Evolutionary conservation across 148 eudicot species (phyloP).

Genomic region (Bassia scoparia): DNA sequence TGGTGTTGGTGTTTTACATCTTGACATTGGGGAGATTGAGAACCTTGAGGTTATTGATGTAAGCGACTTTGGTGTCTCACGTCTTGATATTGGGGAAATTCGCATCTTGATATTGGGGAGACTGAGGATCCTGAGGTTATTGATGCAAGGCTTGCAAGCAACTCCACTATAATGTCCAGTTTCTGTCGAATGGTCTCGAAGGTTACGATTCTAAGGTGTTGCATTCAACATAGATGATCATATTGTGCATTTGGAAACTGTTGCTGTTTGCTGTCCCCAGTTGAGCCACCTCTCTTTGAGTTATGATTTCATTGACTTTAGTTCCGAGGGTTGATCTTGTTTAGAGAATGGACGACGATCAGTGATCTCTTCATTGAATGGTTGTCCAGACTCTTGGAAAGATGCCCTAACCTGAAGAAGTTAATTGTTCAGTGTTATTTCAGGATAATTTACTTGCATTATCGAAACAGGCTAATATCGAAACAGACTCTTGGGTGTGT

Average conservation of each 20-base stretch:
- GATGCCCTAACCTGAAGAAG: conserved; percentile 74
- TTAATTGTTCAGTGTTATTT: conserved; percentile 67
- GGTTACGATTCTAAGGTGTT: conserved; percentile 74
- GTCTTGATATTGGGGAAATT: conserved; percentile 77
- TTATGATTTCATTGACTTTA: conserved; percentile 71
- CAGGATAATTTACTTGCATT: conserved; percentile 64
- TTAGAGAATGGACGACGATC: conserved; percentile 64
- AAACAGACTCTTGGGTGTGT: no score
- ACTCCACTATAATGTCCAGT: conserved; percentile 75
- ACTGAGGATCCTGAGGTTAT: conserved; percentile 74
- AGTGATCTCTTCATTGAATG: conserved; percentile 58
- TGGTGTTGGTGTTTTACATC: no score
- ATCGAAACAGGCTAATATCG: no score
- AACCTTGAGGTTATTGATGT: no score
- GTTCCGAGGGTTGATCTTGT: conserved; percentile 48
- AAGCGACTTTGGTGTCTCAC: conserved; percentile 78
- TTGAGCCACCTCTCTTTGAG: conserved; percentile 54
- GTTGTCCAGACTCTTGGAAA: conserved; percentile 57
- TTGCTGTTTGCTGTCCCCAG: conserved; percentile 59
- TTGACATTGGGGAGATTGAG: no score
- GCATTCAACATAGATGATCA: conserved; percentile 80
- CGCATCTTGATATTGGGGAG: no score
- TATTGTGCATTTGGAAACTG: conserved; percentile 68
- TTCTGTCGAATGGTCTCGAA: conserved; percentile 72
- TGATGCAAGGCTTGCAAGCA: conserved; percentile 75